A percentile compares a stretch with the other conserved stretches of the same genome.
Conservation (phyloP, 2,329 filamentous ascomycete species). For the Aspergillus pseudoglaucus region DNA sequence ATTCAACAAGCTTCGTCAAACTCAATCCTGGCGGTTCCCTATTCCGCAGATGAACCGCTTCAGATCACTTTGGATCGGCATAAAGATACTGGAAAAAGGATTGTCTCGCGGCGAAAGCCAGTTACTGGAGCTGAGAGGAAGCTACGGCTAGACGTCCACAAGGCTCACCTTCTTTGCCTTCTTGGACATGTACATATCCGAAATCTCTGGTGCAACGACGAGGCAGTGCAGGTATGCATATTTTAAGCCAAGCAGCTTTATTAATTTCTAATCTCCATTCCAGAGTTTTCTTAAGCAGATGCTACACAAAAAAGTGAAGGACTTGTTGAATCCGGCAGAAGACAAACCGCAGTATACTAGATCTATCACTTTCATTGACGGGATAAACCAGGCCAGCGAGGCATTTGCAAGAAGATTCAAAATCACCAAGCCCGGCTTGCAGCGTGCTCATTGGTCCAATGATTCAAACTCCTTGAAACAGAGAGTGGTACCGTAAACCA, state of each 20-base stretch:
- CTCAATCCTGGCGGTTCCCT: conserved; percentile 13
- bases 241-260: background rate
- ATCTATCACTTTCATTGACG: conserved; percentile 70
- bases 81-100: conserved; percentile 17
- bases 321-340: conserved; percentile 62
- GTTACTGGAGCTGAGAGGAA: conserved; percentile 53
- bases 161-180: conserved; percentile 75
- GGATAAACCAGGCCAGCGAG: conserved; percentile 62
- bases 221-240: conserved; percentile 52
- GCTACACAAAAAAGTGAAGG: conserved; percentile 58
- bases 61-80: conserved; percentile 34
- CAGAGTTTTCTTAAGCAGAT: conserved; percentile 53
- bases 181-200: conserved; percentile 68
- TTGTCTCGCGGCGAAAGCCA: conserved; percentile 42
- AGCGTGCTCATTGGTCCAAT: conserved; percentile 69
- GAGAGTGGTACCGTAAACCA: conserved; percentile 35
- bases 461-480: conserved; percentile 54
- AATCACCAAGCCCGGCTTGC: conserved; percentile 64
- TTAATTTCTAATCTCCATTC: conserved; percentile 9
- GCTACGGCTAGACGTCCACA: conserved; percentile 70
- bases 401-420: conserved; percentile 65
- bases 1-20: conserved; percentile 29
- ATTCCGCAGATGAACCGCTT: conserved; percentile 19
- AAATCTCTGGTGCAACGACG: conserved; percentile 85
- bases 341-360: conserved; percentile 66